Evolutionary conservation across 371 early-diverging fungal genomes (phyloP), one percentile per base, ranked within the genome.

Genomic region (Mortierella sp.): DNA sequence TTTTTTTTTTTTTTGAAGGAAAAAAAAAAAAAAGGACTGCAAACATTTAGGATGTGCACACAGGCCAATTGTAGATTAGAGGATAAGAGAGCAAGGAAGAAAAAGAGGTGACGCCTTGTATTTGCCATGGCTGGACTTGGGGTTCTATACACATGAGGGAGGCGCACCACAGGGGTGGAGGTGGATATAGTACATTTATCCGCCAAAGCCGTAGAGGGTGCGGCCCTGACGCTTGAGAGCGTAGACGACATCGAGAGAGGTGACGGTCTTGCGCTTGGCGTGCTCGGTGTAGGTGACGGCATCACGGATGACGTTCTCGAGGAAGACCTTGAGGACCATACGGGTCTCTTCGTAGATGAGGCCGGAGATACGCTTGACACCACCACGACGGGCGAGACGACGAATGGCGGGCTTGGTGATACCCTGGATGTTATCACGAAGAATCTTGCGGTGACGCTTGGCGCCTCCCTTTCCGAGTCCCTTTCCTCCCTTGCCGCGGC

Each of bases 401-500:
- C 99, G 98, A 83, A 99, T 99, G 81, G 99, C 99, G 68, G 99
- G 99, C 93, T 99, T 99, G 82, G 98, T 98, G 82, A 99, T 99
- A 82, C 98, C 98, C 89, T 95, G 93, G 84, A 98, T 98, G 95
- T 96, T 97, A 85, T 97, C 98, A 82, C 97, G 95, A 75, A 98
- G 92, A 89, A 98, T 97, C 93, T 98, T 98, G 89, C 99, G 94
- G 88, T 99, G 99, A 85, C 99, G 98, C 91, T 98, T 98, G 82
- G 97, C 97, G 70, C 96, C 95, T 75, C 96, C 96, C 88, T 96
- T 97, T 91, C 97, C 97, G 74, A 96, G 89, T 84, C 97, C 97
- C 89, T 97, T 98, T 85, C 97, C 98, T 85, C 96, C 96, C 90
- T 98, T 98, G 80, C 98, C 98, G 86, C 96, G 92, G 84, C 95